Percentiles rank a stretch among this genome's conserved stretches.
Conservation (phyloP, 164 flowering plant genomes). For the Nelumbo lutea region DNA sequence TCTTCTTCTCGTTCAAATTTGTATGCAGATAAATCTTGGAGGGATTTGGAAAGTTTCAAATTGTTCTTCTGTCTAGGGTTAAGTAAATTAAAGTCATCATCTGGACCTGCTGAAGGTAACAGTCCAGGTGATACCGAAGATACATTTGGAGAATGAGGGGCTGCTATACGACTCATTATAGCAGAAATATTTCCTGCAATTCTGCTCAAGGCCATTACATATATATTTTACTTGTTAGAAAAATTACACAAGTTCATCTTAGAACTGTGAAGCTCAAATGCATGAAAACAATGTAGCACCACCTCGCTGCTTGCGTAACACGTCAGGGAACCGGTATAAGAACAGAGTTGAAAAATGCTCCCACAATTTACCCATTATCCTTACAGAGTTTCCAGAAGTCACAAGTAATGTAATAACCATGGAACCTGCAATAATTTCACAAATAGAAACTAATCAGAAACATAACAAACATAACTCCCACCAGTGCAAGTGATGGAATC, state of each 20-base stretch:
- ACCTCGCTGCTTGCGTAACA: background rate
- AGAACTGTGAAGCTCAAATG: slow-evolving; percentile 8
- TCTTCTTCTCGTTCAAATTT: slow-evolving; percentile 55
- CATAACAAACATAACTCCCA: background rate
- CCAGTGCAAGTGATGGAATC: too few species aligned
- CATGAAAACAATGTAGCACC: background rate
- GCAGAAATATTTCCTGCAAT: slow-evolving; percentile 28
- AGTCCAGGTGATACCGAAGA: slow-evolving; percentile 35
- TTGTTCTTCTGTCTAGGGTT: slow-evolving; percentile 34
- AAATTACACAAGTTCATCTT: slow-evolving; percentile 9
- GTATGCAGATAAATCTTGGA: slow-evolving; percentile 75
- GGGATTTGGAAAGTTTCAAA: slow-evolving; percentile 66
- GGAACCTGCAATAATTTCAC: slow-evolving; percentile 19
- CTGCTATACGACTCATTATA: slow-evolving; percentile 32
- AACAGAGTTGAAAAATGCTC: slow-evolving; percentile 4
- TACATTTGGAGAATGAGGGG: slow-evolving; percentile 34
- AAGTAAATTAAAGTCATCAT: slow-evolving; percentile 28
- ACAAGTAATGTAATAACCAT: slow-evolving; percentile 6
- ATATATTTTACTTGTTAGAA: slow-evolving; percentile 1
- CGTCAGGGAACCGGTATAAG: background rate
- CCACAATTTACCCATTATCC: slow-evolving; percentile 2
- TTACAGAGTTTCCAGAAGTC: slow-evolving; percentile 1
- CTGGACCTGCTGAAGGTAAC: slow-evolving; percentile 32
- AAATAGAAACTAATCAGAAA: background rate
- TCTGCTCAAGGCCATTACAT: slow-evolving; percentile 41